These are phyloP conservation scores for Aulographum hederae DNA, from an alignment of 2,329 filamentous ascomycete genomes.

Conservation along the genomic window DNA sequence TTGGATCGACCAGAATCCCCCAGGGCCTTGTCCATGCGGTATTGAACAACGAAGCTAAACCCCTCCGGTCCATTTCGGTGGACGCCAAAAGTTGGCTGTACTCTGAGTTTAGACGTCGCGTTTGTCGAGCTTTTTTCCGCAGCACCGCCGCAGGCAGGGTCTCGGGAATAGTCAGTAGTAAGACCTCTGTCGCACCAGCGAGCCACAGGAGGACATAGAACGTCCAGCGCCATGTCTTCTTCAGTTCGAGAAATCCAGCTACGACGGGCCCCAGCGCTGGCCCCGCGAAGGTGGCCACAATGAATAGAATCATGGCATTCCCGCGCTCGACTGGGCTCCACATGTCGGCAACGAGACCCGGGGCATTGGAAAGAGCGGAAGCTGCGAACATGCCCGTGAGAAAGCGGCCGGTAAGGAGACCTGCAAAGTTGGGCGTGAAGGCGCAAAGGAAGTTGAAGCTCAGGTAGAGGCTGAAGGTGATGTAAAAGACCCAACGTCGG, in stretches of 20 bases:
- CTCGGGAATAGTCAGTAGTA: no score
- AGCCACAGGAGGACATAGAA: constrained; percentile 37
- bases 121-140: constrained; percentile 26
- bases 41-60: constrained; percentile 30
- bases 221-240: constrained; percentile 54
- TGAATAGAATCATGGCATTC: constrained; percentile 45
- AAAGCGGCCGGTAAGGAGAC: constrained; percentile 47
- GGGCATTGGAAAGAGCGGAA: constrained; percentile 42
- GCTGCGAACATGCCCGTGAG: constrained; percentile 45
- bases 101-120: constrained; percentile 30
- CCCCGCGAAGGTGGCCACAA: constrained; percentile 48
- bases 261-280: constrained; percentile 46
- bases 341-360: constrained; percentile 44
- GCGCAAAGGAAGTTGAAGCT: constrained; percentile 43
- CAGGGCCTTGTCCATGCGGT: constrained; percentile 45
- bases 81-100: constrained; percentile 28
- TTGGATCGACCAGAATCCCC: constrained; percentile 56
- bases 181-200: constrained; percentile 18
- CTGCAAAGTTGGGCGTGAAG: constrained; percentile 37
- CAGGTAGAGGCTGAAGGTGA: constrained; percentile 38
- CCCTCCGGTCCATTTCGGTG: no score
- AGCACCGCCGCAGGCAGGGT: constrained; percentile 34
- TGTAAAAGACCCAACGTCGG: no score
- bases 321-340: constrained; percentile 36
- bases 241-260: constrained; percentile 46